Base-by-base conservation (phyloP, 2,329 filamentous ascomycete genomes). In the Fusarium stilboides region DNA sequence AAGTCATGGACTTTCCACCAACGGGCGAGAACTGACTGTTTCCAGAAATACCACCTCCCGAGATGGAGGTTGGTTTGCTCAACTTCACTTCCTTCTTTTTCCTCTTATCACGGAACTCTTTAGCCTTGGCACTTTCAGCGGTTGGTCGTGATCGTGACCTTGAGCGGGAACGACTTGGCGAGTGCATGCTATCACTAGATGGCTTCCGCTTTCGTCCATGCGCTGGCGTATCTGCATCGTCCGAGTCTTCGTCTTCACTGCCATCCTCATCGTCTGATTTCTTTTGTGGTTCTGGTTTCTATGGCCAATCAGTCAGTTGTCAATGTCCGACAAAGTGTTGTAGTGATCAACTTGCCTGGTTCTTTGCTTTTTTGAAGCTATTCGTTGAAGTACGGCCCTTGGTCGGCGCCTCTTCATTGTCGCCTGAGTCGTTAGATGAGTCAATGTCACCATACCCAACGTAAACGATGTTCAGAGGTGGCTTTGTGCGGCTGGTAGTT, bases 41-140 rank as follows among this genome's bases (percentile, higher is more conserved):
- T 19, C 78, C 79, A n/a, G 90, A 92, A 44, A 93, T 73, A 26
- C 67, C 74, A 28, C 78, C 78, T 3, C 71, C 74, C 3, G 75
- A 75, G 46, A 93, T 88, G 2, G 88, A 90, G 6, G 83, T 85
- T 57, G 90, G 76, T 24, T 84, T 84, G 74, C 91, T 91, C 57
- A 93, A 79, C 64, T 90, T 90, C 52, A 92, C 84, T 57, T 91
- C 88, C 76, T 90, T 91, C 77, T 89, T 89, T 72, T 87, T 86
- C 44, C 89, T 82, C 75, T 86, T 85, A 42, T 88, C 86, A 9
- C 87, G 86, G 19, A 90, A 77, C 68, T 88, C 82, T 67, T 84
- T 82, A 8, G 80, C 79, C 36, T 76, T 79, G 33, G 49, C 26
- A 40, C 60, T 74, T 62, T 80, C 77, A 14, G 63, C 20, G 50